Conservation (phyloP, 306 rosid genomes). For the Prinsepia uniflora region DNA sequence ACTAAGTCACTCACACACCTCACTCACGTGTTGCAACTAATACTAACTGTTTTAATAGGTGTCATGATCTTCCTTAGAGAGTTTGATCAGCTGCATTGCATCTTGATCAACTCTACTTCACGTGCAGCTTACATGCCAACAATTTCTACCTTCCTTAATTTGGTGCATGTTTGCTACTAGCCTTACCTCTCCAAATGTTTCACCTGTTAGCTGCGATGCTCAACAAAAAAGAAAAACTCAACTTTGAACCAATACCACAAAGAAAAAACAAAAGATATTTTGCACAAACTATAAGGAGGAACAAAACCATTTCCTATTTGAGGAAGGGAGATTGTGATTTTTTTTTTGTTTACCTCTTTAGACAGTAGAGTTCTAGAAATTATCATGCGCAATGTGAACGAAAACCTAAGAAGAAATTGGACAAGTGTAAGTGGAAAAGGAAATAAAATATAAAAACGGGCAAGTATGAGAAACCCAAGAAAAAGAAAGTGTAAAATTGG, state of each 20-base stretch:
- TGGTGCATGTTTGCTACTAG: slow-evolving; percentile 61
- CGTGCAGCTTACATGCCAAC: too few relatives aligned
- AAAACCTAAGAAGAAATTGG: neutral
- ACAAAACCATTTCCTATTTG: slow-evolving; percentile 4
- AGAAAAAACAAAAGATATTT: neutral
- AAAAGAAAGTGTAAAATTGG: slow-evolving; percentile 8
- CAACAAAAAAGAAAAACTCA: slow-evolving; percentile 11
- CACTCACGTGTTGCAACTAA: too few relatives aligned
- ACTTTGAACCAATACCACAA: neutral
- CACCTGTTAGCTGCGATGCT: slow-evolving; percentile 46
- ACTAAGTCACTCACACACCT: too few relatives aligned
- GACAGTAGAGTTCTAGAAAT: slow-evolving; percentile 47
- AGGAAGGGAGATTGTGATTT: neutral
- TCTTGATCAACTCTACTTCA: too few relatives aligned
- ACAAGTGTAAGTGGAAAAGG: neutral
- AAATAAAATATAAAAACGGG: neutral
- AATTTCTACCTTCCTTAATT: slow-evolving; percentile 58
- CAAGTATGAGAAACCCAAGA: neutral
- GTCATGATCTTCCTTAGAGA: too few relatives aligned
- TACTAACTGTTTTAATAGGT: too few relatives aligned
- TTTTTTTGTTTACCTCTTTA: slow-evolving; percentile 32
- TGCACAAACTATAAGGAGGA: neutral
- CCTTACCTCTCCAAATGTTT: slow-evolving; percentile 52
- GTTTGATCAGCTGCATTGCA: too few relatives aligned
- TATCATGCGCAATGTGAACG: slow-evolving; percentile 28